Evolutionary conservation across 768 basidiomycete genomes (phyloP).

Genomic region (Termitomyces eurrhizus): DNA sequence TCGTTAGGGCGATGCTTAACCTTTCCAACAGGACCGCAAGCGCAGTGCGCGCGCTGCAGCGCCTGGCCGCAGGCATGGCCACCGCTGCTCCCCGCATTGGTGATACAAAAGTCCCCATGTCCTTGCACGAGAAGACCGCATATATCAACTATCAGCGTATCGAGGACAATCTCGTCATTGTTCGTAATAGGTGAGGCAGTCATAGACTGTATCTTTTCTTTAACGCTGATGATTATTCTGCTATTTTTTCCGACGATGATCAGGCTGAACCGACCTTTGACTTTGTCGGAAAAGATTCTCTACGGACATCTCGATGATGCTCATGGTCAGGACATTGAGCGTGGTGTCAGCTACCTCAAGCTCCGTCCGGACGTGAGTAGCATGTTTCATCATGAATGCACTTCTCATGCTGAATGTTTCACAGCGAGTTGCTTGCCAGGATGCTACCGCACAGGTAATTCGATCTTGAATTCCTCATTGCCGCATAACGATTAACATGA

Average conservation of each 20-base stretch:
- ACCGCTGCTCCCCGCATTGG: constrained; percentile 78
- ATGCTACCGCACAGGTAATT: constrained; percentile 80
- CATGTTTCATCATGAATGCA: not conserved
- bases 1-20: constrained; percentile 57
- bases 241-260: not conserved
- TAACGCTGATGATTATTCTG: not conserved
- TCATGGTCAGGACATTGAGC: constrained; percentile 83
- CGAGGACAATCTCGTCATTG: constrained; percentile 91
- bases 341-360: constrained; percentile 94
- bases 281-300: constrained; percentile 93
- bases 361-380: constrained; percentile 90
- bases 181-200: constrained; percentile 66
- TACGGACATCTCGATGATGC: constrained; percentile 98
- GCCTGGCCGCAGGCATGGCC: constrained; percentile 69
- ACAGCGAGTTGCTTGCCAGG: constrained; percentile 86
- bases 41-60: constrained; percentile 50
- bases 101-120: constrained; percentile 89
- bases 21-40: constrained; percentile 50
- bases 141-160: constrained; percentile 97
- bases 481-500: constrained; percentile 28
- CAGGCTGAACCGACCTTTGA: constrained; percentile 87
- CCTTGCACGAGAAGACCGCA: constrained; percentile 73
- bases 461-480: not conserved
- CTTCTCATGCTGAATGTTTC: constrained; percentile 8
- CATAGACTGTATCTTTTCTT: not conserved